Evolutionary conservation across 106 monocot species (phyloP), one percentile per base, ranked within the genome.

Genomic region (Posidonia australis): DNA sequence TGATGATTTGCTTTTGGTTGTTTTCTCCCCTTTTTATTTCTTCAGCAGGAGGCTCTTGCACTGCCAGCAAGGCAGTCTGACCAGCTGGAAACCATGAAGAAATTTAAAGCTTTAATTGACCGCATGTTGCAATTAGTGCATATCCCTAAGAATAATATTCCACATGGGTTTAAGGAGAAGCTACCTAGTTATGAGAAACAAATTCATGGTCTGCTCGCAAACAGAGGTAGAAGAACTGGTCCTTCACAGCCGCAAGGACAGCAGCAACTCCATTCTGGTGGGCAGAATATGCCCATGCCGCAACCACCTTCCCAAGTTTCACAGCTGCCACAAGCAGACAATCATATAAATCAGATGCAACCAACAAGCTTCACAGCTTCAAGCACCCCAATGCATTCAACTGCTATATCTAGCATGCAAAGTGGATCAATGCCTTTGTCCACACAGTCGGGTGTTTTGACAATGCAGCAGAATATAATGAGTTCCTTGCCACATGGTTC

Each of bases 321-420:
- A 46, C 85, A 81, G 44, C n/a, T n/a, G n/a, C 86, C 82, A 51
- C 84, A 84, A 60, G 74, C 72, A 55, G 96, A 90, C 14, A 80
- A 53, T 67, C 75, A 82, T 70, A 70, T 44, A 69, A 84, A 80
- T 47, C 87, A 77, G 70, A 51, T 78, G 32, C 79, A 82, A 62
- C 80, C 67, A 49, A 62, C 81, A 65, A 89, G 63, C 70, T 28
- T 80, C 54, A 71, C 72, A 76, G 61, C 78, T 71, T 74, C 75
- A 19, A 72, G 63, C n/a, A 54, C 82, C 12, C 51, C 81, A 52
- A 69, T 83, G 63, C 82, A 79, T 19, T 53, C 75, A 11, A 64
- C 75, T 29, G 57, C 26, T 28, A 49, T 58, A 13, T 63, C 84
- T 16, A 72, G 55, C 43, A 44, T 80, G 75, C 83, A n/a, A n/a